Conservation (phyloP, 2,329 filamentous ascomycete species). For the Aureobasidium leucospermi region DNA sequence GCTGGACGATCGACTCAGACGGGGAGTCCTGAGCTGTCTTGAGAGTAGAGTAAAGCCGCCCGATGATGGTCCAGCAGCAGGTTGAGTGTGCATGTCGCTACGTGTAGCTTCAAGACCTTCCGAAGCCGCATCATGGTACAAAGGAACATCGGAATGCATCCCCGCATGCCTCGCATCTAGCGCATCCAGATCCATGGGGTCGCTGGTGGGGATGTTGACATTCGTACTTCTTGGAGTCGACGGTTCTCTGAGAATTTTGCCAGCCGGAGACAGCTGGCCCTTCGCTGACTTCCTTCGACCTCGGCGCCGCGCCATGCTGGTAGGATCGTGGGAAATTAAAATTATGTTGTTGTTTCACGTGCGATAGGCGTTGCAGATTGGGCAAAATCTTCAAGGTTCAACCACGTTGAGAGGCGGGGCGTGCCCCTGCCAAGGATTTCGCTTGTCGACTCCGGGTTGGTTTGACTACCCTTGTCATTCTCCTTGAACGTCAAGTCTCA, state of each 20-base stretch:
- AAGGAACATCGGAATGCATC: background rate
- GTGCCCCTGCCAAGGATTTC: background rate
- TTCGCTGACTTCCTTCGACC: background rate
- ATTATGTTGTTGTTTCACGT: background rate
- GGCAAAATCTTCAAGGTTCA: background rate
- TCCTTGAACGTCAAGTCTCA: too few species aligned
- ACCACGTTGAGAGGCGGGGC: background rate
- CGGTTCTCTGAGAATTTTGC: background rate
- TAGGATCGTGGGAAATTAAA: background rate
- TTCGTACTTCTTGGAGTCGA: background rate
- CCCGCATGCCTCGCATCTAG: background rate
- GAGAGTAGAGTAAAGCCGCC: background rate
- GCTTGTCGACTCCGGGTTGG: too few species aligned
- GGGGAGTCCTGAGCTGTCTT: background rate
- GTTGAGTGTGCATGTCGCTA: background rate
- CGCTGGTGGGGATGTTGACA: background rate
- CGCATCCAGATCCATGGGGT: background rate
- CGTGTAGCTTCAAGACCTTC: too few species aligned
- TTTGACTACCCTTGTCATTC: too few species aligned
- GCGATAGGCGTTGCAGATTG: background rate
- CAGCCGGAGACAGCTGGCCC: background rate
- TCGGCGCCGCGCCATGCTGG: background rate
- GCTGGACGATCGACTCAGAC: too few species aligned
- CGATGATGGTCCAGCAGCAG: background rate
- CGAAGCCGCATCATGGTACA: too few species aligned